Base-by-base conservation (phyloP, 139 green algal genomes). In the Chlamydomonas sp. region DNA sequence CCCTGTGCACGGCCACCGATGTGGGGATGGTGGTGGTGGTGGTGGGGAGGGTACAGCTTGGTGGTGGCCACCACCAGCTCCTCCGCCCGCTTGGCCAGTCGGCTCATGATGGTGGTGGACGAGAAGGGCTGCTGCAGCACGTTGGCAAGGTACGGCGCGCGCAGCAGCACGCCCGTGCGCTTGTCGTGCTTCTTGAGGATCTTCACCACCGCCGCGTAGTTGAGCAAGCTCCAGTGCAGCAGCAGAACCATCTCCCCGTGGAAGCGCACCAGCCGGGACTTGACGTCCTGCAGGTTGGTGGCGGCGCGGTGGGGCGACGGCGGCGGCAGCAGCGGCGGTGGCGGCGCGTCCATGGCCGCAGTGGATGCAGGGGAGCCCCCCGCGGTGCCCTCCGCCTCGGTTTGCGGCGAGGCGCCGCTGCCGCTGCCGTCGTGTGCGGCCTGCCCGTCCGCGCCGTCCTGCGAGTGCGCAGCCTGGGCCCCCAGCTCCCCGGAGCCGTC, bases 181-280 rank as follows among this genome's bases (percentile, higher is more conserved):
- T 98, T 98, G 89, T 93, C 94, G 81, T 98, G 96, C 90, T 98
- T 98, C 85, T 98, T 98, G 60, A 98, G 88, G 84, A 98, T 98
- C 90, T 98, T 98, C n/a, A 95, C 91, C 15, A 98, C 88, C 0
- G 92, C 96, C 3, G 92, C 90, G 79, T 96, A 97, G 82, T 97
- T 97, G 49, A 98, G 89, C 77, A 96, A 84, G 67, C 72, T 89
- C 94, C 95, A 98, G 91, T 98, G 95, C 83, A 98, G 88, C 82
- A 96, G 87, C 85, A 98, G 89, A 60, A 98, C 88, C 63, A 92
- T 49, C 71, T 92, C 88, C 14, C 80, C 77, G 77, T 85, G 67
- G 20, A 85, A 73, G 57, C 76, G 77, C 67, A 81, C 78, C 15
- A 91, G 76, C 81, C 81, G 68, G 15, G 76, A 73, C 57, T 82